Evolutionary conservation across 2,329 filamentous ascomycete genomes (phyloP).

Genomic region (Scedosporium dehoogii): DNA sequence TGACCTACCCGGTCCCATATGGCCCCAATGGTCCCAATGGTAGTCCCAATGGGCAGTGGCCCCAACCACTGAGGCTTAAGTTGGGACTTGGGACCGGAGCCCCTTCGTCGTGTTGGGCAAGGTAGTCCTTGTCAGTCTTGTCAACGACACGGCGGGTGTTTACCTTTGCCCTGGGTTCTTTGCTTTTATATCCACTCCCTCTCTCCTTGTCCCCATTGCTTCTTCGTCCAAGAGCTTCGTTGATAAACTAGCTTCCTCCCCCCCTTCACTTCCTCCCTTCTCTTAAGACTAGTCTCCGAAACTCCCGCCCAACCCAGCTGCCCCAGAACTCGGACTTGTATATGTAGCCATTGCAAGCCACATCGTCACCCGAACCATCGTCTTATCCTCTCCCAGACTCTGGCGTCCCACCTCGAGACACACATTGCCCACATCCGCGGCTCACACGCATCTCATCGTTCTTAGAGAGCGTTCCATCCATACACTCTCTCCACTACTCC

Average conservation of each 20-base stretch:
- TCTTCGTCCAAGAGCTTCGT: neutral
- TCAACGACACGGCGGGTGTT: neutral
- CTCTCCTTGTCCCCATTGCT: neutral
- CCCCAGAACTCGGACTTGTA: neutral
- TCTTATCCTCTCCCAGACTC: neutral
- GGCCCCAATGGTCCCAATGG: neutral
- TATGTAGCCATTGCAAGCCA: conserved; percentile 6
- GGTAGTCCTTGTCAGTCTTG: conserved; percentile 2
- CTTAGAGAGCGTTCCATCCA: too few species aligned
- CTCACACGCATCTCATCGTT: neutral
- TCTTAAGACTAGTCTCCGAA: neutral
- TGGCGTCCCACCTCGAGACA: neutral
- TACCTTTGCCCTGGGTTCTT: conserved; percentile 4
- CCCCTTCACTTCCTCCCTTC: neutral
- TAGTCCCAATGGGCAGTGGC: neutral
- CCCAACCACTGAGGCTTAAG: neutral
- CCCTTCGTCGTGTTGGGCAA: conserved; percentile 6
- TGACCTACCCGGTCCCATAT: conserved; percentile 2
- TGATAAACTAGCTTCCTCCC: conserved; percentile 5
- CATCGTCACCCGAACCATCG: neutral
- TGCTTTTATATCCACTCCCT: conserved; percentile 6
- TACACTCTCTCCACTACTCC: too few species aligned
- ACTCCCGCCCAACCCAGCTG: neutral
- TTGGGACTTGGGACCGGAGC: neutral
- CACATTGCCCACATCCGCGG: neutral